Base-by-base conservation (phyloP, 2,329 filamentous ascomycete species). In the Monilinia fructigena region DNA sequence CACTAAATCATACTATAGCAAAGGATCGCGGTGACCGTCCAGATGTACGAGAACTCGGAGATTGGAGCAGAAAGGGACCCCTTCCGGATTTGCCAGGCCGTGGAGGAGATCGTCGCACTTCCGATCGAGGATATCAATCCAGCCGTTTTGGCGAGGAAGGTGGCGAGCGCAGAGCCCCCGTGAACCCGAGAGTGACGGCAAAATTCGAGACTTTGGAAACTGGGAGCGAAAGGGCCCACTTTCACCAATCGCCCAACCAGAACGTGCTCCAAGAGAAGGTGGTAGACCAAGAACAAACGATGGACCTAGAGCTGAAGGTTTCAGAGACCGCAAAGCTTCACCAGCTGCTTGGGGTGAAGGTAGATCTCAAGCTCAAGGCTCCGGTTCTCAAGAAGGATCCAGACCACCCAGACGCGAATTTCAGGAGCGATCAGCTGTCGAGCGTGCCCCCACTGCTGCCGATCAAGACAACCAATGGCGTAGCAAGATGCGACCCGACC, bases 141-240 rank as follows among this genome's bases (percentile, higher is more conserved):
- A 67, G 65, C 47, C 65, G 65, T 26, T 67, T 64, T 47, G 65
- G 61, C 26, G 61, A 67, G 31, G 89, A 91, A 59, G 89, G 90
- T 69, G 68, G 71, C 67, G 89, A 92, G 63, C 90, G 91, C 68
- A 89, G 90, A 71, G 89, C 90, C 71, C 86, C 62, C 86, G 86
- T 63, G 86, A 86, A 70, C 82, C 84, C 68, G 86, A 89, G 69
- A 81, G 82, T 63, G 92, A 94, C 77, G 89, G 89, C 72, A 93
- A 91, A 77, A 80, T 87, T 66, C 88, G 92, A 67, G 91, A 96
- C 77, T 90, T 95, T 71, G 85, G 86, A 72, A 96, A 92, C 79
- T 99, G 95, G 95, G 94, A 97, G 80, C 91, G 95, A 74, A 95
- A 91, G 76, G 95, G 95, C 16, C 95, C 95, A 48, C 83, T 98